A percentile compares a stretch with the other conserved stretches of the same genome.
Conservation (phyloP, 2,329 filamentous ascomycete species). For the Monosporascus ibericus region DNA sequence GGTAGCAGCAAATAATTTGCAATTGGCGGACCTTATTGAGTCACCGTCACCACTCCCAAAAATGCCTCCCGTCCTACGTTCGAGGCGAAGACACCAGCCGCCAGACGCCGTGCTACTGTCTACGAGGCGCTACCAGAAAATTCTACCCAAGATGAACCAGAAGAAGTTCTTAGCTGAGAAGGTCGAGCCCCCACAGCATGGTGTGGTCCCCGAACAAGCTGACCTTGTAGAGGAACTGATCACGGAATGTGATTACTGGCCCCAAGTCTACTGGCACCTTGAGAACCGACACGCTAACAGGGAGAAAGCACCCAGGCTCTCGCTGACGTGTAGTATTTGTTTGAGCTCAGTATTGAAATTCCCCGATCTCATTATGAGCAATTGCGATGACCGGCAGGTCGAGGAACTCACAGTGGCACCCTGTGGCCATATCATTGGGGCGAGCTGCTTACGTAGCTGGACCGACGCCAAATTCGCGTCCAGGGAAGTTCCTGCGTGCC, state of each 20-base stretch:
- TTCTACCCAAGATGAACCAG: too few species aligned
- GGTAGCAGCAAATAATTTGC: too few species aligned
- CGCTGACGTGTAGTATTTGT: not conserved
- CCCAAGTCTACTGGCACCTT: not conserved
- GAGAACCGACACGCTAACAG: not conserved
- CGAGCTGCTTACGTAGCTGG: not conserved
- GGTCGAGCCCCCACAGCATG: too few species aligned
- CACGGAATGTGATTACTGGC: not conserved
- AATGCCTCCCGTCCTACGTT: too few species aligned
- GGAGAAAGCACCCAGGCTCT: not conserved
- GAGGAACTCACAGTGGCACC: not conserved
- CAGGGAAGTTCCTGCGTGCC: not conserved
- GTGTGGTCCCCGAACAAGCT: too few species aligned
- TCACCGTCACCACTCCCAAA: too few species aligned
- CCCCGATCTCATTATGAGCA: not conserved
- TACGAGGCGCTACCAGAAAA: too few species aligned
- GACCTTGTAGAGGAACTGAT: not conserved
- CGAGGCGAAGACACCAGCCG: too few species aligned
- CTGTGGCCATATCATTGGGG: not conserved
- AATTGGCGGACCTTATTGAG: too few species aligned
- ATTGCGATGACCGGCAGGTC: not conserved
- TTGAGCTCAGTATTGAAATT: not conserved
- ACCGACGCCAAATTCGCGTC: not conserved
- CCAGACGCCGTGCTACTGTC: too few species aligned
- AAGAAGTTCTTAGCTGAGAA: too few species aligned